Conservation (phyloP, 106 monocot genomes). For the Dioscorea dumetorum region DNA sequence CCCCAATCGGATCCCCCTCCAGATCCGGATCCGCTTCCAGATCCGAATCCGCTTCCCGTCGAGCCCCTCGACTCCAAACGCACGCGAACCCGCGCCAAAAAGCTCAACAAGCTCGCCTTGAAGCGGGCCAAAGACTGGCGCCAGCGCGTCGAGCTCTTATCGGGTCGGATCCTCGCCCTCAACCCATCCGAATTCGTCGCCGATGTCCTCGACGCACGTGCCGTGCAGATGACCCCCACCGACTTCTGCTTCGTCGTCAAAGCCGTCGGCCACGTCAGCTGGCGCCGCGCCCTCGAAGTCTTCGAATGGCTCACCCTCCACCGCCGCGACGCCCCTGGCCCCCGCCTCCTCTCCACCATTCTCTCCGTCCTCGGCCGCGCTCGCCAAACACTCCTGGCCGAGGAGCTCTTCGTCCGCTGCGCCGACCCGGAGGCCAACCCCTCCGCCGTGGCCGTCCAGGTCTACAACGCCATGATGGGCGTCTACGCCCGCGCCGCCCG, state of each 20-base stretch:
- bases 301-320: slow-evolving; percentile 82
- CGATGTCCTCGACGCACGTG: slow-evolving; percentile 56
- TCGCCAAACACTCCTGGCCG: slow-evolving; percentile 56
- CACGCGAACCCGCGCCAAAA: slow-evolving; percentile 50
- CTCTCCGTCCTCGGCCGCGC: slow-evolving; percentile 71
- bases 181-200: slow-evolving; percentile 45
- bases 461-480: slow-evolving; percentile 97
- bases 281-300: slow-evolving; percentile 83
- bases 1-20: slow-evolving; percentile 7
- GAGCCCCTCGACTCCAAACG: slow-evolving; percentile 32
- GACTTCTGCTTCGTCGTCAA: slow-evolving; percentile 74
- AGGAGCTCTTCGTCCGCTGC: slow-evolving; percentile 56
- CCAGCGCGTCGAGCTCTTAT: slow-evolving; percentile 47
- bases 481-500: slow-evolving; percentile 65
- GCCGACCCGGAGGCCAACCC: slow-evolving; percentile 15
- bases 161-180: slow-evolving; percentile 65
- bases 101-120: slow-evolving; percentile 81
- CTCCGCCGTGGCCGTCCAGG: slow-evolving; percentile 43
- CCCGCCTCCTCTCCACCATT: slow-evolving; percentile 54
- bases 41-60: not conserved
- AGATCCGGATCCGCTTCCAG: not conserved
- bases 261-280: slow-evolving; percentile 52
- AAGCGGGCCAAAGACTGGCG: slow-evolving; percentile 94
- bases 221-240: slow-evolving; percentile 71
- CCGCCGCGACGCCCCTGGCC: slow-evolving; percentile 48